Percentiles rank a stretch among this genome's conserved stretches.
phyloP scores from a whole-genome alignment of 371 early-diverging fungal genomes.

The Mucor racemosus region DNA sequence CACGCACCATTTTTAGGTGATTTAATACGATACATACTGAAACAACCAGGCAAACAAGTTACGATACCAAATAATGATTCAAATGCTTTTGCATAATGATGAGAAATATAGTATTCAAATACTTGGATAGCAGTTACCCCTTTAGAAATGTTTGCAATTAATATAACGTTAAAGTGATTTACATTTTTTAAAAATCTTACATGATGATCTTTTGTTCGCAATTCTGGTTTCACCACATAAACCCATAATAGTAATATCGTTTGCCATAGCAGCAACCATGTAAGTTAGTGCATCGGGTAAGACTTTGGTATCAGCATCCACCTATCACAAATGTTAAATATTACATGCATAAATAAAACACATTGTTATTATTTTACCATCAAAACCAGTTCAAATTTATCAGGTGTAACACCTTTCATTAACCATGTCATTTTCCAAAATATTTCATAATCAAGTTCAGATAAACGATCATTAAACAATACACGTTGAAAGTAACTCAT shows the following conservation, averaged over 20 bases:
- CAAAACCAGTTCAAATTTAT: constrained; percentile 87
- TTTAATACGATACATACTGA: constrained; percentile 90
- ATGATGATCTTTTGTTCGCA: constrained; percentile 78
- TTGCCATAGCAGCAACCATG: constrained; percentile 84
- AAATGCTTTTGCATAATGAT: constrained; percentile 94
- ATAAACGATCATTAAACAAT: constrained; percentile 92
- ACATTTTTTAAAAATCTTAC: constrained; percentile 66
- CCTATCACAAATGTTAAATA: constrained; percentile 32
- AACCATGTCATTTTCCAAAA: constrained; percentile 88
- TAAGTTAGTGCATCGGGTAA: constrained; percentile 75
- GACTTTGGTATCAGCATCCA: constrained; percentile 96
- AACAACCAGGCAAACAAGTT: constrained; percentile 97
- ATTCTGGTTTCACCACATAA: constrained; percentile 89
- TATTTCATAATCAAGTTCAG: constrained; percentile 94
- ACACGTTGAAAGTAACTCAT: constrained; percentile 97
- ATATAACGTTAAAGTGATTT: neutral
- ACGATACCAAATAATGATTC: constrained; percentile 97
- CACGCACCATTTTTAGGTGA: constrained; percentile 76
- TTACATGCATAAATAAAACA: neutral
- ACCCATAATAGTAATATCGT: constrained; percentile 84
- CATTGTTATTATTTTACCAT: constrained; percentile 68
- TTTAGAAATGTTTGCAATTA: constrained; percentile 5
- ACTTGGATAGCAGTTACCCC: constrained; percentile 70
- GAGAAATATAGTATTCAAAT: constrained; percentile 97
- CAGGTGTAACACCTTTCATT: constrained; percentile 84